Evolutionary conservation across 2,329 filamentous ascomycete genomes (phyloP).

Genomic region (Cephalotrichum gorgonifer): DNA sequence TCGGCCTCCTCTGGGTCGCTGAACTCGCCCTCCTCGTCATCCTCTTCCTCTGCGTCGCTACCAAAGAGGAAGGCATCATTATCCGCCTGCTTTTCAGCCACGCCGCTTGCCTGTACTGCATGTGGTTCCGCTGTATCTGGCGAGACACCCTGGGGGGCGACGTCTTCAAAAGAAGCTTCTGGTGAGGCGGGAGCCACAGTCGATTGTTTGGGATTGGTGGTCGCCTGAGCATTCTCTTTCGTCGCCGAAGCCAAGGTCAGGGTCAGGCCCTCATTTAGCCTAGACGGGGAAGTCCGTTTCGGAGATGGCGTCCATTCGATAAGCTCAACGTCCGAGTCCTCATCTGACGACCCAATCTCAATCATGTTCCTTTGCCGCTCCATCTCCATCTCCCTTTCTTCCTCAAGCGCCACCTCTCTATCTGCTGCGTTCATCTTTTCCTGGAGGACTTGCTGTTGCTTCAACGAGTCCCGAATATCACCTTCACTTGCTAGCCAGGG

Average conservation of each 20-base stretch:
- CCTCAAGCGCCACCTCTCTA: slow-evolving; percentile 43
- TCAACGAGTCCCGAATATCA: slow-evolving; percentile 55
- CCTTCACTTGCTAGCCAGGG: slow-evolving; percentile 62
- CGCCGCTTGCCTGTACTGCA: background rate
- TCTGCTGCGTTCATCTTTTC: slow-evolving; percentile 55
- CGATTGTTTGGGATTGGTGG: background rate
- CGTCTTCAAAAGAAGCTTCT: slow-evolving; percentile 25
- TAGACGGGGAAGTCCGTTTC: background rate
- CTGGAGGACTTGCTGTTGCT: slow-evolving; percentile 46
- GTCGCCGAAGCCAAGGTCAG: background rate
- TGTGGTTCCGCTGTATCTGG: background rate
- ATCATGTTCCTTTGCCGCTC: slow-evolving; percentile 41
- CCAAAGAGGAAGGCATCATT: slow-evolving; percentile 8
- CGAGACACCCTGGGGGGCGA: slow-evolving; percentile 15
- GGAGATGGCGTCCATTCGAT: slow-evolving; percentile 25
- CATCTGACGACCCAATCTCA: slow-evolving; percentile 52
- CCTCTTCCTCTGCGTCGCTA: slow-evolving; percentile 20
- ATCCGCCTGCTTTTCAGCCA: background rate
- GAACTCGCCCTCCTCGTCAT: slow-evolving; percentile 60
- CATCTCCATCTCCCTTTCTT: slow-evolving; percentile 34
- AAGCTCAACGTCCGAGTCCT: slow-evolving; percentile 47
- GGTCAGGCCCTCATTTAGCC: background rate
- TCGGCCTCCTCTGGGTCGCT: slow-evolving; percentile 91
- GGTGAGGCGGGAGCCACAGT: slow-evolving; percentile 7
- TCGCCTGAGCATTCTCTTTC: background rate